phyloP scores from a whole-genome alignment of 2,329 filamentous ascomycete species.

The Pseudopyricularia cyperi region DNA sequence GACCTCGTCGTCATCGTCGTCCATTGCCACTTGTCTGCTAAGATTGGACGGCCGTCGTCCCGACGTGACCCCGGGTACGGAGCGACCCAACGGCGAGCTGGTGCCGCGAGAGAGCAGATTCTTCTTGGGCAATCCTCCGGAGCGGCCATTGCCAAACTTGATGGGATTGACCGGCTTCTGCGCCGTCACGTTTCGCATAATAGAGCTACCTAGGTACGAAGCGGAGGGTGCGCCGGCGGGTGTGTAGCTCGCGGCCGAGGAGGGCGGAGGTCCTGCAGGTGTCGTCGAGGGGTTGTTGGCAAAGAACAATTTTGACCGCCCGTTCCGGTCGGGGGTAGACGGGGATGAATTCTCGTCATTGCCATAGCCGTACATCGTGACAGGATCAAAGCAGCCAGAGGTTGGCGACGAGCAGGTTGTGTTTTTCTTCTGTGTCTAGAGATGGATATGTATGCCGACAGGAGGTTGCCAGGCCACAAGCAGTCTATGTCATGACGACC shows the following conservation, averaged over 20 bases:
- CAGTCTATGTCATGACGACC: background rate
- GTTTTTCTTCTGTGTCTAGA: background rate
- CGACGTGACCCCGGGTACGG: slow-evolving; percentile 21
- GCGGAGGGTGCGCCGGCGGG: slow-evolving; percentile 42
- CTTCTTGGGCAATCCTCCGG: slow-evolving; percentile 16
- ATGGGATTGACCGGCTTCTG: slow-evolving; percentile 5
- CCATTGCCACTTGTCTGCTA: slow-evolving; percentile 27
- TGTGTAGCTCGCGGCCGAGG: slow-evolving; percentile 40
- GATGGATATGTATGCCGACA: background rate
- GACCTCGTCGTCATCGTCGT: slow-evolving; percentile 23
- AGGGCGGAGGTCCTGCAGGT: slow-evolving; percentile 36
- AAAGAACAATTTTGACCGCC: slow-evolving; percentile 21
- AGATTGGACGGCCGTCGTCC: slow-evolving; percentile 33
- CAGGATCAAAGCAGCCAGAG: background rate
- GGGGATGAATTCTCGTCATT: slow-evolving; percentile 24
- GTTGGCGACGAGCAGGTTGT: background rate
- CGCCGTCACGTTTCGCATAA: slow-evolving; percentile 24
- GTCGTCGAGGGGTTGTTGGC: slow-evolving; percentile 37
- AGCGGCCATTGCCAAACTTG: slow-evolving; percentile 19
- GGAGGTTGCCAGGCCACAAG: background rate
- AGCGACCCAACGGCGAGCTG: slow-evolving; percentile 33
- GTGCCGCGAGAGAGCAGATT: slow-evolving; percentile 25
- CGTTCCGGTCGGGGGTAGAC: slow-evolving; percentile 33
- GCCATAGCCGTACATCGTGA: background rate
- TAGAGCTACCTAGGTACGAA: slow-evolving; percentile 40